phyloP scores from a whole-genome alignment of 164 flowering plant species.

The Annona cherimola region DNA sequence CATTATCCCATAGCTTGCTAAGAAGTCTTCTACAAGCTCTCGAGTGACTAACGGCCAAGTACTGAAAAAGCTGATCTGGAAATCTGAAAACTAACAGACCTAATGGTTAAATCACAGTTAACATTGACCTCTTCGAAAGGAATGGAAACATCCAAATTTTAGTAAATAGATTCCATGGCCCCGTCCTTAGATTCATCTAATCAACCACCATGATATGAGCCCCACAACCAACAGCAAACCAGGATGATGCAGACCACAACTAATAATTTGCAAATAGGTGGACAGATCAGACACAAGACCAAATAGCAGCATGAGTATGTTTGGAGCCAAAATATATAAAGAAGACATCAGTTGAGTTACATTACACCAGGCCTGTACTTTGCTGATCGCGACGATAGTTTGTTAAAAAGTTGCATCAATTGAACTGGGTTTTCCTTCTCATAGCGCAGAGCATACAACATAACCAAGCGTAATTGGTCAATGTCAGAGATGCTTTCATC shows the following conservation, averaged over 20 bases:
- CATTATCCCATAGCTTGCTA: conserved; percentile 4
- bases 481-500: conserved; percentile 80
- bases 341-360: conserved; percentile 17
- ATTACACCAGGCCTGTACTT: conserved; percentile 96
- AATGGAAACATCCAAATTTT: neutral
- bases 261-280: neutral
- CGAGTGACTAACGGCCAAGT: neutral
- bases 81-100: neutral
- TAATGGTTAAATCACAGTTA: neutral
- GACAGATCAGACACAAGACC: neutral
- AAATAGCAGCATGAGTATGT: conserved; percentile 5
- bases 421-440: conserved; percentile 98
- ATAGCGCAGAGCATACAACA: conserved; percentile 95
- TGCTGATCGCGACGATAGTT: conserved; percentile 76
- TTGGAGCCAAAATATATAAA: neutral
- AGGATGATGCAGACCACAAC: neutral
- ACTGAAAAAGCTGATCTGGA: neutral
- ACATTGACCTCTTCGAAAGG: conserved; percentile 37
- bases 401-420: conserved; percentile 96
- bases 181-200: neutral
- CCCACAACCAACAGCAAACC: neutral
- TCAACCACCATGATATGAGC: neutral
- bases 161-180: neutral
- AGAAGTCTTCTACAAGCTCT: conserved; percentile 3
- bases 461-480: conserved; percentile 81